Evolutionary conservation across 345 rosid genomes (phyloP), one percentile per base, ranked within the genome.

Genomic region (Pistacia atlantica): DNA sequence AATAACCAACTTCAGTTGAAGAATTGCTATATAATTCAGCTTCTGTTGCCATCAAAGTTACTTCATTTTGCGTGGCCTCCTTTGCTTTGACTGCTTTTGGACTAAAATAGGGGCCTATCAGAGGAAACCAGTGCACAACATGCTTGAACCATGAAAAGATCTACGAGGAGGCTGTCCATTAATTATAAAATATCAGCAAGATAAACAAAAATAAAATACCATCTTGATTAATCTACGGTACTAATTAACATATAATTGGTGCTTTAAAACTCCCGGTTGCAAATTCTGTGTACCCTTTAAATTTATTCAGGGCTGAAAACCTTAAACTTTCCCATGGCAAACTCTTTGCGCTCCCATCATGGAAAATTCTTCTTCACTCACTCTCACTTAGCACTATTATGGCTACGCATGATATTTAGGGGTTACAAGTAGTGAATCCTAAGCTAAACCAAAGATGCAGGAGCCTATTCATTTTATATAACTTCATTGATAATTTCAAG

Each of bases 81-180:
- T 95, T 95, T 48, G 98, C 98, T 83, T 90, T 92, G 54, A 87
- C 92, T 42, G 98, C 99, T 86, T 92, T 91, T 10, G 89, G 90
- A 69, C 97, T 92, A 81, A 93, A 93, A 83, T 87, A 86, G 11
- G 97, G 91, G 65, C 97, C 97, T n/a, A 0, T 90, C 97, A 2
- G 97, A 93, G n/a, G 93, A 88, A 88, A 92, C 79, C 48, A 97
- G 93, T 5, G 93, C 0, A 95, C 99, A 1, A 95, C 93, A 65
- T 93, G 99, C 82, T 95, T 90, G 88, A 93, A 67, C 99, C 99
- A 79, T 95, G 97, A 85, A 95, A 77, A 60, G 99, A 95, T 79
- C 91, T 82, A 8, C 66, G 81, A 72, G 99, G 95, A 52, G 99
- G 98, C 99, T 95, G 84, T 74, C 16, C 74, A 52, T 69, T 71